phyloP scores from a whole-genome alignment of 2,329 filamentous ascomycete species.

The Hirsutella minnesotensis region DNA sequence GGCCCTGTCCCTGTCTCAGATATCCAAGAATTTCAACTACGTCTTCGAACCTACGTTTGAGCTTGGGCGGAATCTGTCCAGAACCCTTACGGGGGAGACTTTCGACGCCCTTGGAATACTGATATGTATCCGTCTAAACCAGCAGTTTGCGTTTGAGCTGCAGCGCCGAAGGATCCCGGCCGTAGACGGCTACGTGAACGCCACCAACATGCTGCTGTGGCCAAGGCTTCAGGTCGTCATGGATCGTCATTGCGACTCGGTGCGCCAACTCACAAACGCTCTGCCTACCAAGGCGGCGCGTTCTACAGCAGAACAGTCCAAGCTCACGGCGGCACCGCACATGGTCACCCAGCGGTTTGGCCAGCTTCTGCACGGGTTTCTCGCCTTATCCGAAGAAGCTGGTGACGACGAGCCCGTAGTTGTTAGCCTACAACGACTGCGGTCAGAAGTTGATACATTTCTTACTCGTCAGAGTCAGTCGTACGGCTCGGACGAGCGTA shows the following conservation, averaged over 20 bases:
- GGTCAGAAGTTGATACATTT: constrained; percentile 74
- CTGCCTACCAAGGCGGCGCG: constrained; percentile 33
- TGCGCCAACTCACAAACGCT: constrained; percentile 49
- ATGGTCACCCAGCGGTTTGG: constrained; percentile 91
- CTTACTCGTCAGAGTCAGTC: constrained; percentile 64
- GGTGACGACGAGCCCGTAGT: constrained; percentile 90
- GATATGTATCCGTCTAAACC: constrained; percentile 85
- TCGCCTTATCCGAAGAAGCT: constrained; percentile 75
- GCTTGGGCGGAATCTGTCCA: constrained; percentile 69
- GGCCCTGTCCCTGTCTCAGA: constrained; percentile 59
- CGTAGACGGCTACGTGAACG: constrained; percentile 86
- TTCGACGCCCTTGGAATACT: constrained; percentile 79
- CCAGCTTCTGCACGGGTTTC: constrained; percentile 76
- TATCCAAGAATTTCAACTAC: constrained; percentile 73
- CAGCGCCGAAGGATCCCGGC: constrained; percentile 84
- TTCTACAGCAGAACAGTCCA: constrained; percentile 37
- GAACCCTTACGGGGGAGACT: constrained; percentile 60
- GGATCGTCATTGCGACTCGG: constrained; percentile 81
- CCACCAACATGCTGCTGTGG: constrained; percentile 92
- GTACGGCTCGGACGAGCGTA: constrained; percentile 63
- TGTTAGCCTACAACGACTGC: constrained; percentile 64
- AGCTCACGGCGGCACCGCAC: constrained; percentile 72
- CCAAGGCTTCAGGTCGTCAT: constrained; percentile 89
- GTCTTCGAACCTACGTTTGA: constrained; percentile 85
- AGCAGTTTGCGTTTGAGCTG: constrained; percentile 86